A percentile compares a stretch with the other conserved stretches of the same genome.
These are phyloP conservation scores for Scheffersomyces insectosa DNA, from an alignment of 1,139 yeast genomes.

Conservation along the genomic window DNA sequence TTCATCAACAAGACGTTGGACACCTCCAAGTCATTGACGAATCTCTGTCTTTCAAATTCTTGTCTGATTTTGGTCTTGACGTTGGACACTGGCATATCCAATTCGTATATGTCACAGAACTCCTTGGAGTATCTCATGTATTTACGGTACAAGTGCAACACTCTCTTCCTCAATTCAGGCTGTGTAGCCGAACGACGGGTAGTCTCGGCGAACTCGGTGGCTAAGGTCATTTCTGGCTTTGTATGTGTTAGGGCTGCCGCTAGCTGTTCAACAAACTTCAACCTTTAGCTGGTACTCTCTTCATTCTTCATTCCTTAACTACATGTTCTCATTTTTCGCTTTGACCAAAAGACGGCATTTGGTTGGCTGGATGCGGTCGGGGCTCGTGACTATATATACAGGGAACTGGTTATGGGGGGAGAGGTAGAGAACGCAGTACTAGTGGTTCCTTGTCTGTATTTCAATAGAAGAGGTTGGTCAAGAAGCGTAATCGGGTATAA, in stretches of 20 bases:
- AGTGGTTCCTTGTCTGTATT: too few species aligned
- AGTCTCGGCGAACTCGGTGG: constrained; percentile 85
- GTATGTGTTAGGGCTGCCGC: too few species aligned
- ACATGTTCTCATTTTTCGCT: too few species aligned
- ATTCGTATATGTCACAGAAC: constrained; percentile 69
- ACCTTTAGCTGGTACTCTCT: too few species aligned
- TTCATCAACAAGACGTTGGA: constrained; percentile 71
- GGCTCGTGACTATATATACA: too few species aligned
- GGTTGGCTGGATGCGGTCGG: constrained; percentile 24
- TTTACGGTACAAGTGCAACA: constrained; percentile 70
- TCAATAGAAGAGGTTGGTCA: too few species aligned
- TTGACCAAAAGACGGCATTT: constrained; percentile 21
- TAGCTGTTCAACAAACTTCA: too few species aligned
- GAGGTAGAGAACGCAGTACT: too few species aligned
- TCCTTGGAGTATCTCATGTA: constrained; percentile 66
- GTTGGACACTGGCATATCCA: constrained; percentile 80
- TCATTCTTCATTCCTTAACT: too few species aligned
- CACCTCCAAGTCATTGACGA: constrained; percentile 63
- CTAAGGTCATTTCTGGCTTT: constrained; percentile 49
- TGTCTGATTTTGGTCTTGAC: constrained; percentile 85
- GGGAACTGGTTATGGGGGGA: too few species aligned
- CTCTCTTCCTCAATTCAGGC: constrained; percentile 64
- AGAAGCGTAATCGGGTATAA: too few species aligned
- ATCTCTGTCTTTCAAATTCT: constrained; percentile 85
- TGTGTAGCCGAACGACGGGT: constrained; percentile 66